A percentile compares a stretch with the other conserved stretches of the same genome.
Evolutionary conservation across 441 rosid genomes (phyloP).

Genomic region (Populus tomentosa): DNA sequence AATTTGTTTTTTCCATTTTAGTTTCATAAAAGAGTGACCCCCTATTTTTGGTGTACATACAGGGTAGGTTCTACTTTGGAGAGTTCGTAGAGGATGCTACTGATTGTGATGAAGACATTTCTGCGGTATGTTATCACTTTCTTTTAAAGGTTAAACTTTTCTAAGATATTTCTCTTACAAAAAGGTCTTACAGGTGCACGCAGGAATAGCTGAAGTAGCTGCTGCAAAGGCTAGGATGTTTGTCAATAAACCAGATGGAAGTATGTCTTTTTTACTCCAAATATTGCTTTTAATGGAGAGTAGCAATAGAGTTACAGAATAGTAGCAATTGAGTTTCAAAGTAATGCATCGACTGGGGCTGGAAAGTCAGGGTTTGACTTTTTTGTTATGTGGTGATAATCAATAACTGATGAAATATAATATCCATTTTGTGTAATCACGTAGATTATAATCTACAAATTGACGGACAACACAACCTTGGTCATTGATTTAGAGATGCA

Average conservation of each 20-base stretch:
- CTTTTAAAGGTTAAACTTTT: not conserved
- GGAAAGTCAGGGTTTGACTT: not conserved
- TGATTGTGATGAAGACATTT: conserved; percentile 65
- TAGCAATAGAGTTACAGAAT: not conserved
- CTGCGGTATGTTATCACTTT: conserved; percentile 49
- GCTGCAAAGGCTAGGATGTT: conserved; percentile 98
- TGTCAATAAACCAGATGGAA: conserved; percentile 90
- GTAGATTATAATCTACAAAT: not conserved
- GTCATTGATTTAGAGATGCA: not conserved
- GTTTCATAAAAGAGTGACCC: not conserved
- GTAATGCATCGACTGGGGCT: not conserved
- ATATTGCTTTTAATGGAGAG: not conserved
- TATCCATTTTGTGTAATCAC: not conserved
- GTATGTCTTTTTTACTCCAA: conserved; percentile 35
- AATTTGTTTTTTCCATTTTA: conserved; percentile 6
- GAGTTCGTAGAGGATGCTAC: conserved; percentile 53
- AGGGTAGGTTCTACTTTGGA: conserved; percentile 97
- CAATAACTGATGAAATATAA: not conserved
- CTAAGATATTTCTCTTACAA: conserved; percentile 16
- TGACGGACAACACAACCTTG: not conserved
- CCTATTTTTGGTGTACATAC: conserved; percentile 23
- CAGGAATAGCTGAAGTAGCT: conserved; percentile 92
- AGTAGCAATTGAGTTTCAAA: not conserved
- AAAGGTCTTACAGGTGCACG: conserved; percentile 61
- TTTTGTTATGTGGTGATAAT: not conserved